Percentiles rank a stretch among this genome's conserved stretches.
Evolutionary conservation across 192 early-diverging fungal species (phyloP).

Genomic region (Funneliformis geosporum): DNA sequence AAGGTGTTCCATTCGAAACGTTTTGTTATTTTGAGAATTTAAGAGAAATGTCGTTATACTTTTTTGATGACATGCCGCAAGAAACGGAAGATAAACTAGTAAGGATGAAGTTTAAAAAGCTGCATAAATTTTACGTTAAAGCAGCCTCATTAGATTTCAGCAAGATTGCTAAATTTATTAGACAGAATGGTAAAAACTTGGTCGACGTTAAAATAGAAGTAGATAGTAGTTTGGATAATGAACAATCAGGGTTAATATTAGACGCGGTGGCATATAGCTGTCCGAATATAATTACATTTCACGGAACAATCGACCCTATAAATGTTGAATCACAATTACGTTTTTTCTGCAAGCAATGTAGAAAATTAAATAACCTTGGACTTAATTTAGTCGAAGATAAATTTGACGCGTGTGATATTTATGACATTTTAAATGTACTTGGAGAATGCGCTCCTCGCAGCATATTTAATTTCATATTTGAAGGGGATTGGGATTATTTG

Average conservation of each 20-base stretch:
- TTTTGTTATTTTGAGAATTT: background rate
- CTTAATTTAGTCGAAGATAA: background rate
- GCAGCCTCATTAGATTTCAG: background rate
- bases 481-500: background rate
- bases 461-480: background rate
- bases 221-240: background rate
- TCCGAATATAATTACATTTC: background rate
- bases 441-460: background rate
- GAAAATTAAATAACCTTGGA: background rate
- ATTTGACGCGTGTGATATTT: background rate
- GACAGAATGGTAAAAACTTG: background rate
- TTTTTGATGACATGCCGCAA: background rate
- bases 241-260: background rate
- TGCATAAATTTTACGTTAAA: background rate
- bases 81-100: background rate
- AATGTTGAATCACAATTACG: background rate
- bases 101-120: background rate
- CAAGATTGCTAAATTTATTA: background rate
- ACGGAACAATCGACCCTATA: background rate
- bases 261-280: background rate
- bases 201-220: background rate
- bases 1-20: background rate
- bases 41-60: background rate
- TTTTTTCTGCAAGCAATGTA: background rate
- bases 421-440: background rate